Base-by-base conservation (phyloP, 192 early-diverging fungal genomes). In the Chytriomyces confervae region DNA sequence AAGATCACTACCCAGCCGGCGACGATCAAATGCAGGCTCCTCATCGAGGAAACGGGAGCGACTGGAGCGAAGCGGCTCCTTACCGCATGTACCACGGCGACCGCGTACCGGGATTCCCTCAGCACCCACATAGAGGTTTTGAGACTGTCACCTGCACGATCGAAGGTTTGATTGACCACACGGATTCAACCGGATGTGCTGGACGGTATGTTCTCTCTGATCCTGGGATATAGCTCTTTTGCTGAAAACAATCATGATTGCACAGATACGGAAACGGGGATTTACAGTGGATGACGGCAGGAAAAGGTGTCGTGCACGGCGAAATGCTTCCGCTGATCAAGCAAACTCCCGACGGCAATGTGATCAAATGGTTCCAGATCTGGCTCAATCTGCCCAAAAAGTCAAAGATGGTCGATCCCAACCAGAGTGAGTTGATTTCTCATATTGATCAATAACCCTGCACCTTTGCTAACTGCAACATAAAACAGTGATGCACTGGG, bases 281-380 rank as follows among this genome's bases (percentile, higher is more conserved):
- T 27, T 27, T 27, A 27, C 24, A 27, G 24, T 27, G 24, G 24
- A 27, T 27, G 86, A 92, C 91, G 18, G 89, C 90, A 10, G 91
- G 91, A 3, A 79, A 84, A 51, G 91, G 91, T 9, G 88, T 92
- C 66, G 78, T 92, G 10, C 91, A 92, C 65, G 83, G 45, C 13
- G 66, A 27, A 27, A 27, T 27, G 24, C 24, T 27, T 27, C 24
- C 24, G 24, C 24, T 27, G 24, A 27, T 27, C 24, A 27, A 27
- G 24, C 24, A 27, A 27, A 27, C 24, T 27, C 24, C 24, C 24
- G 24, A 27, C 24, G 24, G 24, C 24, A 27, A 27, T 0, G 24
- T 27, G 24, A 27, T 27, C 24, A 27, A 27, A 27, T 27, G 24
- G 24, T 27, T 27, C 24, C 24, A 27, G 24, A 27, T 27, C 24